Base-by-base conservation (phyloP, 805 yeast genomes). In the Grigorovia humatica region DNA sequence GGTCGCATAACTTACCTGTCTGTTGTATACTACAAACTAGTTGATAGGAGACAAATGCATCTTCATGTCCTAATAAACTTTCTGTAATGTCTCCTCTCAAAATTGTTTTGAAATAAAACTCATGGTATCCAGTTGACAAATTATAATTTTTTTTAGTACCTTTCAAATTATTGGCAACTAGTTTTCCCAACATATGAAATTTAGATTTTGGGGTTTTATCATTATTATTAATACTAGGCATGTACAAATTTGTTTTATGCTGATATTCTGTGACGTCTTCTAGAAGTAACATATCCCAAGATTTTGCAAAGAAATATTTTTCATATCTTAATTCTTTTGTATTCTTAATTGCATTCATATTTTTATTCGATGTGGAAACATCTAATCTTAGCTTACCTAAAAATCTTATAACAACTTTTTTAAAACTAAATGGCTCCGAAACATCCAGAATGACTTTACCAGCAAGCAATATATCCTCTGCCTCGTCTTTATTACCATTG, bases 11-110 rank as follows among this genome's bases (percentile, higher is more conserved):
- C 61, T 86, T 85, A 51, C 89, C 79, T 2, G 95, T 89, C 52
- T 95, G 76, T 62, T 91, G 97, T 41, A 91, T 79, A 6, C 78
- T 76, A 1, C 96, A 91, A 57, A 83, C 85, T 50, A 91, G 64
- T 59, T 81, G 79, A 70, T 88, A 88, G 9, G 80, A 74, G 2
- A 85, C 73, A 13, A 85, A 78, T 30, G 88, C 88, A 49, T 91
- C 85, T 1, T 88, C 88, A 49, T 89, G 73, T 11, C 97, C 96
- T 64, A 90, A 96, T 8, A 93, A 83, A 29, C 95, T 83, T 66
- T 93, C 99, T 1, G 88, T 82, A 46, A 85, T 75, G 42, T 81
- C 74, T 1, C 98, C 98, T 0, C 96, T 96, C 20, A 91, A 63
- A 23, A 89, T 75, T 0, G 91, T 78, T 55, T 83, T 83, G 65